These are phyloP conservation scores for Mycena amicta DNA, from an alignment of 768 basidiomycete genomes.

Conservation along the genomic window DNA sequence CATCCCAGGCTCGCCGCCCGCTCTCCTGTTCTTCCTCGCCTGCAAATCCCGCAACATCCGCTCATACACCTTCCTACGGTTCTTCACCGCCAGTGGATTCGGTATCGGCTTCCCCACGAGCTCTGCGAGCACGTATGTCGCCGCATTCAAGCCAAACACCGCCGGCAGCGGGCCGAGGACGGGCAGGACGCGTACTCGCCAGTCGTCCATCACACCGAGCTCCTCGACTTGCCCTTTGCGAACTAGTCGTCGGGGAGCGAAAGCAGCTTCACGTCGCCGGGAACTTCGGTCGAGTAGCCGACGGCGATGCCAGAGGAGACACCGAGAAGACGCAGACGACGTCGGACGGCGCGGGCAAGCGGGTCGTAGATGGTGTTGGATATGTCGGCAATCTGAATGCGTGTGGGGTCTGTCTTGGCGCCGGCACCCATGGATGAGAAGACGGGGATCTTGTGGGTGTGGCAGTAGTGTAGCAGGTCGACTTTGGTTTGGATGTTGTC, in stretches of 20 bases:
- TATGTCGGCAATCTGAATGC: slow-evolving; percentile 96
- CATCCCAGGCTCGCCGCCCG: slow-evolving; percentile 41
- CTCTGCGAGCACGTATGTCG: slow-evolving; percentile 86
- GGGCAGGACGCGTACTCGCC: slow-evolving; percentile 90
- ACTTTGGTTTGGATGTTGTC: too few relatives aligned
- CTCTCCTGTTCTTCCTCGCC: slow-evolving; percentile 70
- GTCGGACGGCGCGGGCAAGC: slow-evolving; percentile 81
- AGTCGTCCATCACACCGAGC: slow-evolving; percentile 88
- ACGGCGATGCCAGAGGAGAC: slow-evolving; percentile 75
- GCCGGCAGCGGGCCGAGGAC: slow-evolving; percentile 88
- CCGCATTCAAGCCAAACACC: slow-evolving; percentile 88
- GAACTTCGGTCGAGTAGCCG: slow-evolving; percentile 95
- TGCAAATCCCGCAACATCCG: slow-evolving; percentile 77
- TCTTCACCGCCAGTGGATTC: slow-evolving; percentile 86
- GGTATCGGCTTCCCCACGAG: slow-evolving; percentile 81
- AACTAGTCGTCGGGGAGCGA: slow-evolving; percentile 93
- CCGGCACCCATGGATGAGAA: slow-evolving; percentile 98
- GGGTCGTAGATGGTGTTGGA: too few relatives aligned
- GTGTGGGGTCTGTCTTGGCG: slow-evolving; percentile 92
- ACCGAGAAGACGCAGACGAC: slow-evolving; percentile 67
- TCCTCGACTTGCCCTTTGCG: slow-evolving; percentile 82
- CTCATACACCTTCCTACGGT: slow-evolving; percentile 82
- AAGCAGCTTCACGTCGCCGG: slow-evolving; percentile 82
- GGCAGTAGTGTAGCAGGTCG: slow-evolving; percentile 88
- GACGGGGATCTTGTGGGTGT: slow-evolving; percentile 80